Evolutionary conservation across 495 filamentous ascomycete species (phyloP), one percentile per base, ranked within the genome.

Genomic region (Barbatosphaeria neglecta): DNA sequence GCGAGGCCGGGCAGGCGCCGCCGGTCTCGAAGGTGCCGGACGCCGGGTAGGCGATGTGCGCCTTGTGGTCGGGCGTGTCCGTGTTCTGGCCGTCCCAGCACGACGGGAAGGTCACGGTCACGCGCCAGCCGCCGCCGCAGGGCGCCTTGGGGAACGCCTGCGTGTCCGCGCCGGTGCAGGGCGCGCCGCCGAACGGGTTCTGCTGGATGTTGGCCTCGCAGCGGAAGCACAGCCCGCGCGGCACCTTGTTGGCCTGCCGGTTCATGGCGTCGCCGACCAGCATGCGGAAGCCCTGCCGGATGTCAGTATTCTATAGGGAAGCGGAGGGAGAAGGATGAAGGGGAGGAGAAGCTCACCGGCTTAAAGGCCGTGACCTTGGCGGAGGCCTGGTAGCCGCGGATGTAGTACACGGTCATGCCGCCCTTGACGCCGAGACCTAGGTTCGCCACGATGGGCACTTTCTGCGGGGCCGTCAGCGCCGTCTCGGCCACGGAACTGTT

Each of bases 31-130:
- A 50, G 25, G 51, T 80, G 10, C 82, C 76, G 15, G 74, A 62
- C 37, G 70, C 63, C 0, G 82, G 77, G 64, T 83, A 87, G 15
- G 75, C 70, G 56, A 87, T 69, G 57, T 87, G 83, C 43, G 67
- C 69, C 50, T 73, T 74, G 65, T 84, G 81, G 54, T 81, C 70
- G 0, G 54, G 43, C 3, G 74, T 71, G 48, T 83, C 80, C 19
- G 73, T 53, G 47, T 83, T 73, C 57, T 81, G 68, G 22, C 83
- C 83, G 56, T 86, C 81, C 83, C 83, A 86, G 69, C 83, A 87
- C 4, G 78, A 81, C 3, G 83, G 83, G 63, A 87, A 86, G 68
- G 81, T 78, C 43, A 87, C 58, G 50, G 60, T 67, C 19, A 59
- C 57, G 27, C 61, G 61, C 50, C 64, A 63, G 33, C 63, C 63